These are phyloP conservation scores for Labyrinthula sp. DNA, from an alignment of 352 stramenopile species.

Conservation along the genomic window DNA sequence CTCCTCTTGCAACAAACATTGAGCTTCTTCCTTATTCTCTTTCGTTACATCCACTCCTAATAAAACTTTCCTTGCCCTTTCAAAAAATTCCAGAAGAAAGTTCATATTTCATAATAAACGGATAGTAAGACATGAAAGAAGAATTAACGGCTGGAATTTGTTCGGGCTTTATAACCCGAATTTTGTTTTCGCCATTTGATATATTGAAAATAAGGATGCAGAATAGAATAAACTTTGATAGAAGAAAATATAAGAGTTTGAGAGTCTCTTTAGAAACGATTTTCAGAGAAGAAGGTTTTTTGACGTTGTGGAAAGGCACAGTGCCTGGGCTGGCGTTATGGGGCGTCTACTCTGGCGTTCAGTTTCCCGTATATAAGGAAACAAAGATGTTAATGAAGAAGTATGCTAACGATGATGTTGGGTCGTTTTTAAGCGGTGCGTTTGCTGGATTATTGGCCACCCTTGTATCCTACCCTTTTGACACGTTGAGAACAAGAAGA, in stretches of 20 bases:
- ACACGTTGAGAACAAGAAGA: slow-evolving; percentile 16
- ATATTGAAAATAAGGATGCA: slow-evolving; percentile 27
- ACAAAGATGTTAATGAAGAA: slow-evolving; percentile 1
- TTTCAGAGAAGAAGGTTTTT: slow-evolving; percentile 12
- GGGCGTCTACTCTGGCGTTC: slow-evolving; percentile 16
- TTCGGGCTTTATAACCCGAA: slow-evolving; percentile 6
- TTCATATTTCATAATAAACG: too few relatives aligned
- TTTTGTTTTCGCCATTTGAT: slow-evolving; percentile 18
- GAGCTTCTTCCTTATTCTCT: too few relatives aligned
- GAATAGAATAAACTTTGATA: not conserved
- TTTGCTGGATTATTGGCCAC: slow-evolving; percentile 8
- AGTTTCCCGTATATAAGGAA: slow-evolving; percentile 17
- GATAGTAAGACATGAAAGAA: too few relatives aligned
- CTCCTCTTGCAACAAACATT: too few relatives aligned
- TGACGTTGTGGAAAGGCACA: slow-evolving; percentile 22
- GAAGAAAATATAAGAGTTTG: slow-evolving; percentile 6
- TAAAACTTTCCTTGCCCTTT: too few relatives aligned
- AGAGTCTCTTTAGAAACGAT: slow-evolving; percentile 4
- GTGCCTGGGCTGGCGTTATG: slow-evolving; percentile 11
- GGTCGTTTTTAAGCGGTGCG: slow-evolving; percentile 1
- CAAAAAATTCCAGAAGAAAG: too few relatives aligned
- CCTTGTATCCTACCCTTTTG: slow-evolving; percentile 12
- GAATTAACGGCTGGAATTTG: slow-evolving; percentile 3
- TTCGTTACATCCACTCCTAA: too few relatives aligned
- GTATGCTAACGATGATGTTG: not conserved